Base-by-base conservation (phyloP, 2,329 filamentous ascomycete genomes). In the Epichloe coenophiala region DNA sequence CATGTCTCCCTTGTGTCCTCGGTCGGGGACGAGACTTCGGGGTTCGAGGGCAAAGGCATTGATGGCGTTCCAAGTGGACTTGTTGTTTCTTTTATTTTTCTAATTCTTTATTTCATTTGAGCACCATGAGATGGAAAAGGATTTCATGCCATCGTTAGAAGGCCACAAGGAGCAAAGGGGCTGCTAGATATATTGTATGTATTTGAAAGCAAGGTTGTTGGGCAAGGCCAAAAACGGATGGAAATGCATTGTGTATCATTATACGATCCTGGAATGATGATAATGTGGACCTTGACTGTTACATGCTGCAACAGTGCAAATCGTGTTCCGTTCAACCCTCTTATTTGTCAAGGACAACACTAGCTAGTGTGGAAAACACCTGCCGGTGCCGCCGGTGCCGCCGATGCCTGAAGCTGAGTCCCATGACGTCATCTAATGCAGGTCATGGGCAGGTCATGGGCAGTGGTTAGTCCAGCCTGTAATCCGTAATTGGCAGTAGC, bases 331-430 rank as follows among this genome's bases (percentile, higher is more conserved):
- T n/a, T 37, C 27, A 11, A 31, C 27, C 27, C 17, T 17, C 17
- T 17, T 17, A 17, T 17, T 17, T 17, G 17, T 17, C 17, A 17
- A 17, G 17, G 17, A 1, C 17, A 17, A 4, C 0, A 31, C 27
- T 31, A 11, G 27, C 27, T 17, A 21, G n/a, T 19, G 17, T 23
- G 17, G 39, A 8, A 17, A 19, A 19, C 7, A 41, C 6, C 3
- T 19, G 37, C 27, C 27, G 27, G 42, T 51, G 19, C 52, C 55
- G 50, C 51, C 27, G 8, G 17, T 51, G 19, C 52, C 55, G 50
- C 51, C 61, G 2, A 31, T 9, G 27, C 27, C 27, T 31, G 27
- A n/a, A 38, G 37, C 37, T 38, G 37, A 38, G 12, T 42, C 17
- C n/a, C 9, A 17, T 17, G 2, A 23, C 4, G 19, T 21, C 19